Evolutionary conservation across 2,329 filamentous ascomycete genomes (phyloP), one percentile per base, ranked within the genome.

Genomic region (Trichoderma arundinaceum): DNA sequence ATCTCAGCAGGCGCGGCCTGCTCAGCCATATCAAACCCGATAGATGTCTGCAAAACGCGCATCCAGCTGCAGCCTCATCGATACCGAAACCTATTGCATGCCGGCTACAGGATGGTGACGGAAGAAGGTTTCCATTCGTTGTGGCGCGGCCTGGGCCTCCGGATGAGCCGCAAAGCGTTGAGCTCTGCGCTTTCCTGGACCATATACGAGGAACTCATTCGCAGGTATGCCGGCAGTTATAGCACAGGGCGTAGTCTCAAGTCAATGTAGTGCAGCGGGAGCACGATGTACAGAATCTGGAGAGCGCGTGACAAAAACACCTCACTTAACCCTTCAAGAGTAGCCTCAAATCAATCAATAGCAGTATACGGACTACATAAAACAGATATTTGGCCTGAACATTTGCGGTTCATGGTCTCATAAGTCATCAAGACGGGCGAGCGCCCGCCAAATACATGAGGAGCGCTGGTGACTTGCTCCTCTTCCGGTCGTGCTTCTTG

Each of bases 131-230:
- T 91, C 19, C 84, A 90, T 62, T 91, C 91, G 67, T 83, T 99
- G 66, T 94, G 95, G 78, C 91, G 95, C 76, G 95, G 95, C 1
- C 78, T 99, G 64, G 92, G 87, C 1, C 81, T 99, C 70, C 86
- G 95, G 65, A 96, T 98, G 83, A 91, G 89, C 52, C 85, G 95
- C 71, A 99, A 99, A 78, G 94, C 93, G 5, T 79, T 97, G 51
- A 97, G 94, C 77, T 94, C 91, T 60, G 95, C 95, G n/a, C 83
- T 98, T 71, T 94, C 94, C 7, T 99, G 95, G 95, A 98, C 94
- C 9, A 84, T 97, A 46, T 99, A 99, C 74, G 95, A 99, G 80
- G 94, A 97, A 77, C 78, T 97, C 72, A 90, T 98, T 68, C 82
- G 94, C 67, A 84, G 91, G 71, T 73, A 70, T 46, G 44, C 58